Evolutionary conservation across 2,329 filamentous ascomycete species (phyloP).

Genomic region (Calcarisporium arbuscula): DNA sequence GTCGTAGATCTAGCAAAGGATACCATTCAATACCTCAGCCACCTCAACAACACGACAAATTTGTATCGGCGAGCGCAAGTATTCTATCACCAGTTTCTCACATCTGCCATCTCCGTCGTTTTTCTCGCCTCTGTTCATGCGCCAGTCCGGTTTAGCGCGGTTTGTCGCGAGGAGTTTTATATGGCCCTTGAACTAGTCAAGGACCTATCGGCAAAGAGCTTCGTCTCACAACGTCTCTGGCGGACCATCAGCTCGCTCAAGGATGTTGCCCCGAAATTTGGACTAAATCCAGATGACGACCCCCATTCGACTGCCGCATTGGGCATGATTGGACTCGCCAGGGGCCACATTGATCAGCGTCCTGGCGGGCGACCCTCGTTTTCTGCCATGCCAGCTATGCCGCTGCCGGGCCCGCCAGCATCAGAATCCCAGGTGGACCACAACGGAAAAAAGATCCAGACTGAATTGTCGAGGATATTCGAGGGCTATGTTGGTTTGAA

Average conservation of each 20-base stretch:
- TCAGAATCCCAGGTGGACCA: constrained; percentile 18
- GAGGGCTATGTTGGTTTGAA: constrained; percentile 31
- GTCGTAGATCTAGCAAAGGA: constrained; percentile 71
- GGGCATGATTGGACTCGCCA: constrained; percentile 50
- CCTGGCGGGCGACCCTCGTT: constrained; percentile 18
- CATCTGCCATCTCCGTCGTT: constrained; percentile 66
- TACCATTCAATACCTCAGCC: constrained; percentile 64
- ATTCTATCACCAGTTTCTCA: constrained; percentile 76
- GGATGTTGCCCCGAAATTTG: constrained; percentile 64
- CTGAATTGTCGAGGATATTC: constrained; percentile 45
- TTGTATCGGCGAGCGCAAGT: constrained; percentile 67
- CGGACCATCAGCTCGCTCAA: constrained; percentile 64
- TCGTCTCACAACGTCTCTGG: constrained; percentile 68
- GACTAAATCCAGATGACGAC: constrained; percentile 44
- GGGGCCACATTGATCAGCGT: constrained; percentile 25
- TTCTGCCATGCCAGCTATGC: constrained; percentile 18
- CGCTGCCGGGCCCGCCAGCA: constrained; percentile 18
- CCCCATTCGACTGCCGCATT: constrained; percentile 45
- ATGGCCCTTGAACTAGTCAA: constrained; percentile 70
- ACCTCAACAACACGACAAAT: constrained; percentile 65
- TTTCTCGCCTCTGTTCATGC: constrained; percentile 73
- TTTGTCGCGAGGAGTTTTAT: constrained; percentile 71
- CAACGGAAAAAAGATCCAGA: constrained; percentile 46
- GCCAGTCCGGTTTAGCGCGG: constrained; percentile 61
- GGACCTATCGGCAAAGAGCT: constrained; percentile 64